Base-by-base conservation (phyloP, 371 early-diverging fungal genomes). In the Mortierella polycephala region DNA sequence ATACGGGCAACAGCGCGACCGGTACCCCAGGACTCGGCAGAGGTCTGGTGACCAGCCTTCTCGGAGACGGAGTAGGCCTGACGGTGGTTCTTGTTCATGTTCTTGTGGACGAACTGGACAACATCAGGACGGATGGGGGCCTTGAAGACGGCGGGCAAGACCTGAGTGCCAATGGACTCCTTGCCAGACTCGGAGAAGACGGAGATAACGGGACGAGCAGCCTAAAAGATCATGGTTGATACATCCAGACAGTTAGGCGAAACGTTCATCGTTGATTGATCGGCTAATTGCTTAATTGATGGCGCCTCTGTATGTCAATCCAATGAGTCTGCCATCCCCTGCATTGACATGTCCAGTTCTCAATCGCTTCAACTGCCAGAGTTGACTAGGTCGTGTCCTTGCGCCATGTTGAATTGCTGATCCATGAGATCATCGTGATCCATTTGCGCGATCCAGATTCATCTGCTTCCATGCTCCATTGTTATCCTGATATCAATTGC, bases 1-100 rank as follows among this genome's bases (percentile, higher is more conserved):
- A 99, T 99, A 96, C 99, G 97, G 62, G 99, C 99, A 82, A 99
- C 97, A 82, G 99, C 99, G 89, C 99, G 97, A 94, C 96, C 97
- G 62, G 99, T 99, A 90, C 99, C 99, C 99, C 99, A 99, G 71
- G 99, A 99, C 86, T 95, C 96, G 71, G 99, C 99, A 69, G 98
- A 98, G 84, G 99, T 99, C 90, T 99, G 98, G 88, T 98, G 98
- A 90, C 99, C 99, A 85, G 99, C 99, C 87, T 95, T 92, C 83
- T 91, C 91, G 82, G 93, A 94, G 77, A 98, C 99, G 74, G 99
- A 93, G 89, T 99, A 99, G 69, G 99, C 93, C 91, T 99, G 99
- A 85, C 99, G 96, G 88, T 92, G 95, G 95, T 99, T 99, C 95
- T 98, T 98, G 91, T 93, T 93, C 87, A 99, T 92, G 91, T 95